A percentile compares a stretch with the other conserved stretches of the same genome.
phyloP scores from a whole-genome alignment of 2,329 filamentous ascomycete genomes.

The Eutypa lata region DNA sequence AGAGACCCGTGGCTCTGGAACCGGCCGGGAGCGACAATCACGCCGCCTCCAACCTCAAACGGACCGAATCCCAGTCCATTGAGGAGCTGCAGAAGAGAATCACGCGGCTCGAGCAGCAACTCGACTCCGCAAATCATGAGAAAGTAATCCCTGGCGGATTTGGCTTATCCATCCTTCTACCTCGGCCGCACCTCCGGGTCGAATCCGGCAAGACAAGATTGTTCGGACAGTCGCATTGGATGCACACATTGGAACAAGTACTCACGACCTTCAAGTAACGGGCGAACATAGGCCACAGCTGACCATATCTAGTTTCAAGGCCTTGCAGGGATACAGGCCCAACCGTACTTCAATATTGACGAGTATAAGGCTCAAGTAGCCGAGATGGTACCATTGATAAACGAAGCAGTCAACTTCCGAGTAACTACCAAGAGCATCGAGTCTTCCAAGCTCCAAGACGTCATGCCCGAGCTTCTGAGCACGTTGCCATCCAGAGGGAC shows the following conservation, averaged over 20 bases:
- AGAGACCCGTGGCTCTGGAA: too few relatives aligned
- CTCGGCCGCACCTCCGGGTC: slow-evolving; percentile 15
- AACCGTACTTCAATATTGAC: slow-evolving; percentile 9
- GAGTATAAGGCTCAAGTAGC: slow-evolving; percentile 1
- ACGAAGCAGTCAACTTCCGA: slow-evolving; percentile 11
- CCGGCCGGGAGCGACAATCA: too few relatives aligned
- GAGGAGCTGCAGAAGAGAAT: neutral
- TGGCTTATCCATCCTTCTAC: slow-evolving; percentile 8
- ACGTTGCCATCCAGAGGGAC: slow-evolving; percentile 13
- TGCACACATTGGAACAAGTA: slow-evolving; percentile 18
- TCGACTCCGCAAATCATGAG: neutral
- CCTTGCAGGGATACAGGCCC: slow-evolving; percentile 13
- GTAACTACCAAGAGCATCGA: slow-evolving; percentile 9
- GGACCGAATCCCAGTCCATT: neutral
- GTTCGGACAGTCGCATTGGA: slow-evolving; percentile 20
- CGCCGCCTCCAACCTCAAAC: neutral
- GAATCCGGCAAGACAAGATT: slow-evolving; percentile 18
- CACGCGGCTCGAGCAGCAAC: neutral
- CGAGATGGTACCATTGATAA: slow-evolving; percentile 5
- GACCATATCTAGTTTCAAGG: slow-evolving; percentile 11
- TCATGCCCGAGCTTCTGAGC: slow-evolving; percentile 9
- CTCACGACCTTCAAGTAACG: neutral
- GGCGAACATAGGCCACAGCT: neutral
- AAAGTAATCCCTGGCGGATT: neutral
- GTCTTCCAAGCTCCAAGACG: slow-evolving; percentile 8